Percentiles rank a stretch among this genome's conserved stretches.
phyloP scores from a whole-genome alignment of 148 eudicot species.

The Arctostaphylos glauca region DNA sequence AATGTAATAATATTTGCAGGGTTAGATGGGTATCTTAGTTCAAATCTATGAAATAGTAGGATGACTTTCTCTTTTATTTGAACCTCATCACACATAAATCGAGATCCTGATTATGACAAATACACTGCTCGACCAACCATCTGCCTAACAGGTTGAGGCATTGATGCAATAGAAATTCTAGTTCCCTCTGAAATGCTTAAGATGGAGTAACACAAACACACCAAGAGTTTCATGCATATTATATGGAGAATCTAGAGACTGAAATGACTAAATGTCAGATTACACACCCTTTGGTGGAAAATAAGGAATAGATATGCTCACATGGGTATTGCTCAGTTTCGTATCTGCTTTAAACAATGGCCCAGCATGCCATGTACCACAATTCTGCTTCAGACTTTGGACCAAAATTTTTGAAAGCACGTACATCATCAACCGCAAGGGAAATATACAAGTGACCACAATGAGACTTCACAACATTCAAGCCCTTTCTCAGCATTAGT shows the following conservation, averaged over 20 bases:
- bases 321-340: conserved; percentile 82
- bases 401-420: conserved; percentile 61
- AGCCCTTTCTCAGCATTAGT: conserved; percentile 25
- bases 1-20: neutral
- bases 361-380: conserved; percentile 97
- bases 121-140: neutral
- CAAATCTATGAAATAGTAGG: neutral
- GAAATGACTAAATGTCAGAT: neutral
- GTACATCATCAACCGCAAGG: conserved; percentile 66
- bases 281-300: neutral
- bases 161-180: neutral
- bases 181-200: neutral
- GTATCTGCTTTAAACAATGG: conserved; percentile 53
- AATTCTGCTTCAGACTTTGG: conserved; percentile 73
- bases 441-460: conserved; percentile 76
- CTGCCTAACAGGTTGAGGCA: neutral
- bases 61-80: neutral
- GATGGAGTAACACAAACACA: neutral
- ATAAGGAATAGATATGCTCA: conserved; percentile 34
- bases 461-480: conserved; percentile 42
- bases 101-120: neutral
- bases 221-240: neutral
- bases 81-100: conserved; percentile 4
- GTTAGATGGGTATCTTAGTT: neutral
- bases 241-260: neutral